Base-by-base conservation (phyloP, 2,329 filamentous ascomycete genomes). In the Fusarium torulosum region DNA sequence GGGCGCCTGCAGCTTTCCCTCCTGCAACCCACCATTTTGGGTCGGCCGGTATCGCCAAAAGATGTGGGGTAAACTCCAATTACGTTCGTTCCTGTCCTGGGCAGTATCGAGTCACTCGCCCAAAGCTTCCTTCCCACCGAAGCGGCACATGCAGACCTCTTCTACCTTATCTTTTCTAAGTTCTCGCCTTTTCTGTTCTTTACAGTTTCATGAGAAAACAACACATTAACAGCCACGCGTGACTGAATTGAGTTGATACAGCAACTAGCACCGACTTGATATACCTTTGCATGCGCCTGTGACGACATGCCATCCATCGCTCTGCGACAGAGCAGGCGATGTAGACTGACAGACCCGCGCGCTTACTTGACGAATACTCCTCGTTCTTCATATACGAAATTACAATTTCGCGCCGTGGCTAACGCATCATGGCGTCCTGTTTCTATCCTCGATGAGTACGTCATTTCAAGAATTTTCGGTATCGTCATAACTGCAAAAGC, bases 391-490 rank as follows among this genome's bases (percentile, higher is more conserved):
- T 54, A 43, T 25, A 63, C 57, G 20, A 69, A 52, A 37, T 20
- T 60, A 46, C 70, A 71, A 21, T 35, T 55, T 29, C 73, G 72
- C 58, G 59, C 50, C 25, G 65, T 69, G 25, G 74, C 70, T 55
- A 73, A 74, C 63, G 67, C 80, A 31, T 82, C 84, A 78, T 90
- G 88, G 88, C 83, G 88, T 61, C 88, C 88, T 5, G 85, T 88
- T 50, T 87, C 87, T 59, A 85, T 88, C 23, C 78, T 90, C 17
- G 88, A 90, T 75, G 88, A 90, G 88, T 90, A 80, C 71, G 85
- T 31, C 49, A 40, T 62, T 49, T 44, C 53, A 20, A 31, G 46
- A 35, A 35, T 50, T 59, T 56, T 43, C 23, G 19, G 15, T 40
- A 5, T 46, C 29, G 31, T 44, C 27, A 29, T 42, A 19, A 25